A percentile compares a stretch with the other conserved stretches of the same genome.
phyloP scores from a whole-genome alignment of 2,329 filamentous ascomycete genomes.

The Ophiostoma himal-ulmi region DNA sequence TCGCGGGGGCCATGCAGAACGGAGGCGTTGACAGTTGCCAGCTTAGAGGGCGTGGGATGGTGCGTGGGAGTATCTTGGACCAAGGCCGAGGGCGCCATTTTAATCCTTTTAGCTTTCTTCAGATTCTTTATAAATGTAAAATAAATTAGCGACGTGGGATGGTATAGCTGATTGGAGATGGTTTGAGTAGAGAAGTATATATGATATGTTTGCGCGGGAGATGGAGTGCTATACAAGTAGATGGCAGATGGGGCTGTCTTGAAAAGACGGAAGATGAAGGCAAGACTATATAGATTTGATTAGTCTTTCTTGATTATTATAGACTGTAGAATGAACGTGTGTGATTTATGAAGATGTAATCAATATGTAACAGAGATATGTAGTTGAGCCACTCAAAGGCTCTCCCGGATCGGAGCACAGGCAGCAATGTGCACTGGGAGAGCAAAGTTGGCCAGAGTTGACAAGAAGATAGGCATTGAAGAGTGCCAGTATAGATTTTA shows the following conservation, averaged over 20 bases:
- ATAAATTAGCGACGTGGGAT: background rate
- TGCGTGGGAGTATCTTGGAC: constrained; percentile 41
- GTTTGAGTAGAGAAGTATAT: background rate
- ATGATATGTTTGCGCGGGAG: background rate
- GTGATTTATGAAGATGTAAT: no score
- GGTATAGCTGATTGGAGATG: background rate
- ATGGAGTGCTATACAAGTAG: background rate
- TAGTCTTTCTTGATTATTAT: background rate
- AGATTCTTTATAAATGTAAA: background rate
- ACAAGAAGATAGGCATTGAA: no score
- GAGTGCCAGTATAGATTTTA: no score
- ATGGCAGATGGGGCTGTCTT: background rate
- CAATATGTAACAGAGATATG: no score
- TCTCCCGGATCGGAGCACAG: no score
- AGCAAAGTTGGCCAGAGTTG: no score
- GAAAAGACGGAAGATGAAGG: background rate
- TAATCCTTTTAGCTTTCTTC: background rate
- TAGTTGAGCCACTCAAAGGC: no score
- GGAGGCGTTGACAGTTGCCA: constrained; percentile 43
- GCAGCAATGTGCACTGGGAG: no score
- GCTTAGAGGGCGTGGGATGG: constrained; percentile 40
- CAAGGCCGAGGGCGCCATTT: constrained; percentile 48
- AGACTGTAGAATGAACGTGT: no score
- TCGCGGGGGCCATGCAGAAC: constrained; percentile 54
- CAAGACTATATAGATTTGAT: background rate